Percentiles rank a stretch among this genome's conserved stretches.
Evolutionary conservation across 768 basidiomycete genomes (phyloP).

Genomic region (Suillus americanus): DNA sequence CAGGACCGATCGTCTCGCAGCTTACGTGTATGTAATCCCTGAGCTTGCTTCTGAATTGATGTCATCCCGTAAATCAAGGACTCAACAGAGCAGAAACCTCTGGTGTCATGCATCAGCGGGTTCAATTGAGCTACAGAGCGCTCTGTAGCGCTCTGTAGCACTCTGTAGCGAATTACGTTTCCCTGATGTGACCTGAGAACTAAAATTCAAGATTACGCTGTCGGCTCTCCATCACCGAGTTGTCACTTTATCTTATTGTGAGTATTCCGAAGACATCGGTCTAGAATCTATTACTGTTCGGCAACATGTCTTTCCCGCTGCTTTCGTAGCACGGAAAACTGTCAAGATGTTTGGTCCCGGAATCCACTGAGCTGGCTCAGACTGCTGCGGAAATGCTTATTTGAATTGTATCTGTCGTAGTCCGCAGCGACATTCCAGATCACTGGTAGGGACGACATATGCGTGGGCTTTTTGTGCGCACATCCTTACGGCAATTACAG

Average conservation of each 20-base stretch:
- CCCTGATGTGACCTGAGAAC: neutral
- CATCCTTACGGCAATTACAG: neutral
- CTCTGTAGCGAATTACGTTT: too few species aligned
- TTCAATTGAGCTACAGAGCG: too few species aligned
- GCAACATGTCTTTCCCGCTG: neutral
- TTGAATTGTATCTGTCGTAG: neutral
- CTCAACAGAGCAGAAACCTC: neutral
- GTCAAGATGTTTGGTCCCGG: neutral
- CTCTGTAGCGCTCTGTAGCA: too few species aligned
- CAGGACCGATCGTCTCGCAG: neutral
- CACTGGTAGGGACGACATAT: neutral
- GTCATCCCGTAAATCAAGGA: neutral
- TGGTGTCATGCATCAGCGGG: too few species aligned
- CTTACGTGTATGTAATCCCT: neutral
- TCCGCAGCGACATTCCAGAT: neutral
- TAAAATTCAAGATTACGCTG: too few species aligned
- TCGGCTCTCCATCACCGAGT: neutral
- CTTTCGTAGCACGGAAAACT: neutral
- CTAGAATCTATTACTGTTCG: neutral
- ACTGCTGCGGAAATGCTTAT: neutral
- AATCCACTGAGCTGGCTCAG: neutral
- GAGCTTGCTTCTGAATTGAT: neutral
- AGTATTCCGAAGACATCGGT: neutral
- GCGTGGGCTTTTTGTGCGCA: neutral
- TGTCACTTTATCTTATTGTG: neutral